Percentiles rank a stretch among this genome's conserved stretches.
Conservation (phyloP, 2,329 filamentous ascomycete genomes). For the Ustulina deusta region DNA sequence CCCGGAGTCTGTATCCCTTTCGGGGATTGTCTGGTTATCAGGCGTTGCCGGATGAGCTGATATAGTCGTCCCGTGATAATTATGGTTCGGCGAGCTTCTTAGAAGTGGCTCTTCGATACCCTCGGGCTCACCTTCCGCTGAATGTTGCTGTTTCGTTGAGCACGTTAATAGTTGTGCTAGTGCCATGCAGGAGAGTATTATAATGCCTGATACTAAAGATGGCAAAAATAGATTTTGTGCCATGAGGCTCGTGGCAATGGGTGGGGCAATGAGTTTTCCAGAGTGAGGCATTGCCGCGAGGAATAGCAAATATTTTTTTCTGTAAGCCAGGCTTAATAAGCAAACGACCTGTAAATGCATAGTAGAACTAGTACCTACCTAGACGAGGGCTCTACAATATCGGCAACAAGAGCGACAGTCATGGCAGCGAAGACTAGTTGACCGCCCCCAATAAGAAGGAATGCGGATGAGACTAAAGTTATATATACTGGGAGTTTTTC, state of each 20-base stretch:
- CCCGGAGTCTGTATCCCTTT: neutral
- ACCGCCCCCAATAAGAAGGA: conserved; percentile 4
- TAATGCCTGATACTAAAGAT: conserved; percentile 1
- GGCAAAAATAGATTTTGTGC: conserved; percentile 6
- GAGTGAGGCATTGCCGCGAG: conserved; percentile 1
- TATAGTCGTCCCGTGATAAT: too few species aligned
- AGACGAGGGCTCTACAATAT: neutral
- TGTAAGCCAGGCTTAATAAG: neutral
- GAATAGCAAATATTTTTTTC: conserved; percentile 4
- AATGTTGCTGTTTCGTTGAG: neutral
- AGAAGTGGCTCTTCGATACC: neutral
- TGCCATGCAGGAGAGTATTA: neutral
- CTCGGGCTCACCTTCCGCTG: neutral
- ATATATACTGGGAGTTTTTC: neutral
- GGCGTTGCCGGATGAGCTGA: too few species aligned
- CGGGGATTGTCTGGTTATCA: neutral
- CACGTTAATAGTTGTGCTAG: neutral
- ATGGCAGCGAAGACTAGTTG: conserved; percentile 2
- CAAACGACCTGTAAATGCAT: neutral
- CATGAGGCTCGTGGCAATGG: conserved; percentile 2
- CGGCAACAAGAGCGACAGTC: conserved; percentile 1
- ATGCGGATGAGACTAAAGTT: conserved; percentile 1
- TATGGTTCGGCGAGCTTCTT: neutral
- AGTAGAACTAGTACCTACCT: neutral
- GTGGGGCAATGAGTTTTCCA: conserved; percentile 4